These are phyloP conservation scores for Gossypium turneri DNA, from an alignment of 345 rosid genomes.

Conservation along the genomic window DNA sequence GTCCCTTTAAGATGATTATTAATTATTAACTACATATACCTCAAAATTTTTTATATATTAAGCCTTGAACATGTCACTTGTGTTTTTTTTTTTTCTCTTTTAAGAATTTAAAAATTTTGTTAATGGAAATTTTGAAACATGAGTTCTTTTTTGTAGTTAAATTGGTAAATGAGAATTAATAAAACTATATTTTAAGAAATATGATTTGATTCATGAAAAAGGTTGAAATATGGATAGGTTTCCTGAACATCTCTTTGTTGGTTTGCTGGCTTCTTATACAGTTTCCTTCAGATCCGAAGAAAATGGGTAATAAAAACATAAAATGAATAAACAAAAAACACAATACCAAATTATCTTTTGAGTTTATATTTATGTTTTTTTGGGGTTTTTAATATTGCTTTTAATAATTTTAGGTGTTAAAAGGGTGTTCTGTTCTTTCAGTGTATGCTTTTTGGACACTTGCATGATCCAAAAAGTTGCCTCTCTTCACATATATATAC, in stretches of 20 bases:
- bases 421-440: slow-evolving; percentile 26
- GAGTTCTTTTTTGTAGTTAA: too few species aligned
- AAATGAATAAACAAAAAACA: neutral
- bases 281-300: slow-evolving; percentile 60
- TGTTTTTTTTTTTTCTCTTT: too few species aligned
- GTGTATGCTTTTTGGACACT: slow-evolving; percentile 38
- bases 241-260: slow-evolving; percentile 56
- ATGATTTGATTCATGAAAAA: neutral
- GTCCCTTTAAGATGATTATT: too few species aligned
- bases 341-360: neutral
- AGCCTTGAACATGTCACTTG: too few species aligned
- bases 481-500: slow-evolving; percentile 13
- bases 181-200: slow-evolving; percentile 23
- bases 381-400: neutral
- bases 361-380: neutral
- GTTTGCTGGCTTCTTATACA: slow-evolving; percentile 45
- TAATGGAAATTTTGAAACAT: too few species aligned
- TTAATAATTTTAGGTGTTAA: slow-evolving; percentile 2
- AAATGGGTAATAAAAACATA: slow-evolving; percentile 31
- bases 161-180: slow-evolving; percentile 22
- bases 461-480: slow-evolving; percentile 42
- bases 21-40: too few species aligned
- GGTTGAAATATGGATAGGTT: slow-evolving; percentile 28
- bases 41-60: too few species aligned
- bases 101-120: too few species aligned